Percentiles rank a stretch among this genome's conserved stretches.
phyloP scores from a whole-genome alignment of 208 protist genomes.

The Crithidia brevicula region DNA sequence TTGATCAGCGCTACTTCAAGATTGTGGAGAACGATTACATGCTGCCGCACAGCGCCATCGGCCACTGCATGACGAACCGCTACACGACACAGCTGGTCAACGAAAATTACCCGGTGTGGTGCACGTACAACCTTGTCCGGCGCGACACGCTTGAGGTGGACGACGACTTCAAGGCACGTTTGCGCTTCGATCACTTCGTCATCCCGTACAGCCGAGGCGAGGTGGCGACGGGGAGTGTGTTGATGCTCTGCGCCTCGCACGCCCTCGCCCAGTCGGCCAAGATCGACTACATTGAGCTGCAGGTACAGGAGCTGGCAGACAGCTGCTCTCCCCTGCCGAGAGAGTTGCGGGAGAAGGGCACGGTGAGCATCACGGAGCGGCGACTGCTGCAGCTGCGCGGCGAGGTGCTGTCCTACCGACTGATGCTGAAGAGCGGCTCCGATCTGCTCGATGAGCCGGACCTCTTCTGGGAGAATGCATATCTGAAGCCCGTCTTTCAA shows the following conservation, averaged over 20 bases:
- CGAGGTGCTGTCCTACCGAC: conserved; percentile 73
- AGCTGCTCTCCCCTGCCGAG: conserved; percentile 74
- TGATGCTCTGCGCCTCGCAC: conserved; percentile 77
- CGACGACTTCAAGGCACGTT: conserved; percentile 63
- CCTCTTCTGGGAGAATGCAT: conserved; percentile 86
- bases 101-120: conserved; percentile 85
- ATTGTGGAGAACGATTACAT: conserved; percentile 85
- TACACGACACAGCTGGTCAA: conserved; percentile 73
- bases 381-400: conserved; percentile 70
- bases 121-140: conserved; percentile 63
- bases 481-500: conserved; percentile 81
- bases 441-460: conserved; percentile 84
- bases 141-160: conserved; percentile 65
- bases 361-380: conserved; percentile 65
- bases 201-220: conserved; percentile 71
- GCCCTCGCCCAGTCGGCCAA: conserved; percentile 82
- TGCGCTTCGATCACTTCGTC: conserved; percentile 79
- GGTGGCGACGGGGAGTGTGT: conserved; percentile 54
- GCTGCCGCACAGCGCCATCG: conserved; percentile 64
- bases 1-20: conserved; percentile 79
- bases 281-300: conserved; percentile 82
- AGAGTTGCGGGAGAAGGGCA: conserved; percentile 64
- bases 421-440: conserved; percentile 83
- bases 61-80: conserved; percentile 63
- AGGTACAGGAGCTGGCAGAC: conserved; percentile 71